These are phyloP conservation scores for Kingdonia uniflora DNA, from an alignment of 164 flowering plant genomes.

Conservation along the genomic window DNA sequence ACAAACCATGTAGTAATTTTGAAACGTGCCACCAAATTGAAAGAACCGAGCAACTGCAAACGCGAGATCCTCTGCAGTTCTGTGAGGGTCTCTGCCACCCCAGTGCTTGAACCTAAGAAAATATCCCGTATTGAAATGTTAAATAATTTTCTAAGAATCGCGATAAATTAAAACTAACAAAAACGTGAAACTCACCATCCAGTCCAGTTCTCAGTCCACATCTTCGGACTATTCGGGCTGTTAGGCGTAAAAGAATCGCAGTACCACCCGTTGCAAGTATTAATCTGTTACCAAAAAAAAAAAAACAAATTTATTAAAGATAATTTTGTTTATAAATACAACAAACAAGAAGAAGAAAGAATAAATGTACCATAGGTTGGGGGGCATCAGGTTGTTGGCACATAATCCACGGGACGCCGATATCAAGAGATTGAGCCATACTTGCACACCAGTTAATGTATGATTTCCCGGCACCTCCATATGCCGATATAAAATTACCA, in stretches of 20 bases:
- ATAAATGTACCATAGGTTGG: slow-evolving; percentile 27
- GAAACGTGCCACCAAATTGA: neutral
- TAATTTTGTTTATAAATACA: neutral
- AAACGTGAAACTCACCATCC: neutral
- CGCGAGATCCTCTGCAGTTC: neutral
- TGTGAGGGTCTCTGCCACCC: neutral
- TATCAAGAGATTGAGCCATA: slow-evolving; percentile 36
- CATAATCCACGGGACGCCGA: slow-evolving; percentile 9
- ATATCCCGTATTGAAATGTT: neutral
- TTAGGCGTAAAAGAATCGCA: too few relatives aligned
- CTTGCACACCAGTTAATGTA: slow-evolving; percentile 49
- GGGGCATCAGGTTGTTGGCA: slow-evolving; percentile 58
- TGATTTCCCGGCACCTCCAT: slow-evolving; percentile 48
- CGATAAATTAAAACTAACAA: neutral
- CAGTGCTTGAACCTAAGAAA: neutral
- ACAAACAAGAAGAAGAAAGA: neutral
- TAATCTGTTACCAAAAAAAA: neutral
- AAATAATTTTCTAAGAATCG: neutral
- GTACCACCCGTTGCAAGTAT: neutral
- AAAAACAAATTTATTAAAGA: neutral
- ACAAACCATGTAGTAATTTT: neutral
- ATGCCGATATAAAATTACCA: too few relatives aligned
- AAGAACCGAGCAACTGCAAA: neutral
- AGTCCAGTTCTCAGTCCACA: too few relatives aligned
- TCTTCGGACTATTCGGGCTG: neutral